Percentiles rank a stretch among this genome's conserved stretches.
Evolutionary conservation across 768 basidiomycete genomes (phyloP).

Genomic region (Lactarius sanguifluus): DNA sequence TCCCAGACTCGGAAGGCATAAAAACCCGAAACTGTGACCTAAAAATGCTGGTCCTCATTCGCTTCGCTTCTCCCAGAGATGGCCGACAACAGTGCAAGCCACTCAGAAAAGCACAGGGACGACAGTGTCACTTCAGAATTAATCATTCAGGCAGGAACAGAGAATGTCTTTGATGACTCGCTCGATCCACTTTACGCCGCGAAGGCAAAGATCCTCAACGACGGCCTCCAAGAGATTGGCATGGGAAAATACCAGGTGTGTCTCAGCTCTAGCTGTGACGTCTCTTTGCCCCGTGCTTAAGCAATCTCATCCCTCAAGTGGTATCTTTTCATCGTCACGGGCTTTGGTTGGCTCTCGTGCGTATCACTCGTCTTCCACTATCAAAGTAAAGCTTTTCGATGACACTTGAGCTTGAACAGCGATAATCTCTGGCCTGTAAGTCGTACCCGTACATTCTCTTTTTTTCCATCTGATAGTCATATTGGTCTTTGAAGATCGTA

Average conservation of each 20-base stretch:
- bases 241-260: constrained; percentile 58
- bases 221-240: constrained; percentile 51
- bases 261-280: neutral
- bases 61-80: constrained; percentile 7
- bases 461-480: neutral
- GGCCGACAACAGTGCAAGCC: constrained; percentile 5
- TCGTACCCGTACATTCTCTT: neutral
- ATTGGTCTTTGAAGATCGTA: constrained; percentile 45
- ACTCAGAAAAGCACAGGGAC: neutral
- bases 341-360: constrained; percentile 77
- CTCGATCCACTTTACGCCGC: constrained; percentile 49
- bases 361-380: constrained; percentile 31
- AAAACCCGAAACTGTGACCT: neutral
- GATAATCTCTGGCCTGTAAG: constrained; percentile 73
- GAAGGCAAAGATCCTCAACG: constrained; percentile 49
- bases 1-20: neutral
- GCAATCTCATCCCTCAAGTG: constrained; percentile 41
- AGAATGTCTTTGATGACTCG: constrained; percentile 13
- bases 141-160: constrained; percentile 2
- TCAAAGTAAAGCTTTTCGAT: neutral
- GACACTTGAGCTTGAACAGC: constrained; percentile 37
- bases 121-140: neutral
- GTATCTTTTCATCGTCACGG: constrained; percentile 61
- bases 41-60: neutral
- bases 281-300: neutral